Evolutionary conservation across 208 protist genomes (phyloP).

Genomic region (Histomonas meleagridis): DNA sequence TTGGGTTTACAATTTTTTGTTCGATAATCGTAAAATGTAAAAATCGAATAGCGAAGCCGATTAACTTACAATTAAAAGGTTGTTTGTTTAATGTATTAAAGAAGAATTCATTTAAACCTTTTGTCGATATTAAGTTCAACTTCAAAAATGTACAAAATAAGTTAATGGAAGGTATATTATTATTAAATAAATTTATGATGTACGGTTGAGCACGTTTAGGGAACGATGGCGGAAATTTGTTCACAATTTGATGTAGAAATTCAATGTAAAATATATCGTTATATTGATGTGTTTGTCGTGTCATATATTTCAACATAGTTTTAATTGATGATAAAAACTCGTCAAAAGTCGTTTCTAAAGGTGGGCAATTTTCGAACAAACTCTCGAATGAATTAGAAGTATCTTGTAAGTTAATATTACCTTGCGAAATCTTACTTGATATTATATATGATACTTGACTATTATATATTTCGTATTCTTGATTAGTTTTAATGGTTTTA

Average conservation of each 20-base stretch:
- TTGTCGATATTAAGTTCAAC: neutral
- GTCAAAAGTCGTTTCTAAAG: neutral
- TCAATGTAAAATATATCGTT: neutral
- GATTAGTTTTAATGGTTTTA: neutral
- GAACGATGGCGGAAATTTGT: neutral
- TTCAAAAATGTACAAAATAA: neutral
- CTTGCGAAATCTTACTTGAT: neutral
- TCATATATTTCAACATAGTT: conserved; percentile 32
- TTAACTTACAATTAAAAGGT: neutral
- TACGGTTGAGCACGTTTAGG: neutral
- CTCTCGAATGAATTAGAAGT: neutral
- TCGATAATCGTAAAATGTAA: neutral
- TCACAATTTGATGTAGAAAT: neutral
- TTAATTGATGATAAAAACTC: neutral
- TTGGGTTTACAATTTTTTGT: neutral
- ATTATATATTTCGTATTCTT: neutral
- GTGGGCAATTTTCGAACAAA: neutral
- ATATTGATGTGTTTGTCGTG: neutral
- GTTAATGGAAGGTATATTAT: neutral
- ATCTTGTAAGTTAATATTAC: too few species aligned
- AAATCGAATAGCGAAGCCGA: neutral
- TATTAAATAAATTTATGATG: neutral
- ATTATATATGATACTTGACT: neutral
- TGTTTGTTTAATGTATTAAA: conserved; percentile 8
- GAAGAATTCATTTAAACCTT: neutral